Evolutionary conservation across 2,329 filamentous ascomycete genomes (phyloP), one percentile per base, ranked within the genome.

Genomic region (Trichoderma koningii): DNA sequence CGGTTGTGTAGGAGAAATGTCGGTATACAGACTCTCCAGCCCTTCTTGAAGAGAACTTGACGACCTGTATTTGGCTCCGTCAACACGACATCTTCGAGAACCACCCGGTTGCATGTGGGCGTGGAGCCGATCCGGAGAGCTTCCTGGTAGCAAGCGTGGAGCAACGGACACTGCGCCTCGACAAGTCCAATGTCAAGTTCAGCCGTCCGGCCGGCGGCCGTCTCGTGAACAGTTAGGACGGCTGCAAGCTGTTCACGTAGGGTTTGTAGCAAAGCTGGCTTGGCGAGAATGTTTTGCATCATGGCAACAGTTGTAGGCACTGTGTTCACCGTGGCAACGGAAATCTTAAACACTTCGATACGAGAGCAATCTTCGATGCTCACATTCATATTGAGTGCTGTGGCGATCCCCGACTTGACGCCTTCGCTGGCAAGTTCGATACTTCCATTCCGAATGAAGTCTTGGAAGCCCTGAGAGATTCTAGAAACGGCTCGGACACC

Each of bases 261-360:
- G 12, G 7, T 19, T 21, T 62, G 26, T 15, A 51, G 30, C 21
- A 62, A 15, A 19, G 34, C 21, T 19, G 7, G 19, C 5, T 53
- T 53, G 19, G 59, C 28, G 6, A 62, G 47, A 23, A 62, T 44
- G 17, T 62, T 42, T 28, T 51, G 44, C 26, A 62, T 53, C 47
- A 62, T 52, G n/a, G 44, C 48, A 28, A 51, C 59, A 19, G 26
- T 38, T 15, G 48, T 53, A 1, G 59, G 47, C 17, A 53, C 59
- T 5, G 59, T 62, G 30, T 62, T 62, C 7, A 62, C 59, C 2
- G 59, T 62, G 5, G 59, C 59, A 10, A 53, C 59, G 1, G 59
- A 62, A 21, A 62, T n/a, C 15, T 52, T 51, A 9, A 62, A 62
- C 7, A 62, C 45, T 53, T 51, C 30, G 6, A 62, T 52, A 42